These are phyloP conservation scores for Phytophthora sojae DNA, from an alignment of 352 stramenopile genomes.

Conservation along the genomic window DNA sequence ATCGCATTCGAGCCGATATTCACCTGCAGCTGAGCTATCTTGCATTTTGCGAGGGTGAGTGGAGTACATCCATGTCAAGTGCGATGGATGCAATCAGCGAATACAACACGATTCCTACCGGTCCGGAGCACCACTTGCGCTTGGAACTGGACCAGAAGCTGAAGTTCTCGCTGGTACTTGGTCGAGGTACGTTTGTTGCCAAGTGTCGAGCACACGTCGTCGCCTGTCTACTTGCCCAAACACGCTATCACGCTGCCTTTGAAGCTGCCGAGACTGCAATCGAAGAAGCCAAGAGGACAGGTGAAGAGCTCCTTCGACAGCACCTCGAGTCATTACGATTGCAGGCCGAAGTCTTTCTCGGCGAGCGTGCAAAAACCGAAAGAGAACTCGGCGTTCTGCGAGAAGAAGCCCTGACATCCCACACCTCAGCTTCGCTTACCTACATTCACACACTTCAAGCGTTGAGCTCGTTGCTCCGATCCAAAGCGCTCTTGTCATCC, in stretches of 20 bases:
- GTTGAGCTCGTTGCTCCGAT: constrained; percentile 44
- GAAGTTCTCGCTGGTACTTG: constrained; percentile 42
- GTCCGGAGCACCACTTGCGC: constrained; percentile 10
- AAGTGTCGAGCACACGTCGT: constrained; percentile 51
- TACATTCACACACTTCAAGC: constrained; percentile 55
- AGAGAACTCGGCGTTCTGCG: constrained; percentile 36
- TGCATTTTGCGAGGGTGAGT: constrained; percentile 45
- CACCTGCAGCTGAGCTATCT: constrained; percentile 51
- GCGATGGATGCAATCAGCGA: constrained; percentile 33
- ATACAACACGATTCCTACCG: constrained; percentile 16
- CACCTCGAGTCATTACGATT: constrained; percentile 52
- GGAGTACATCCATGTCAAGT: constrained; percentile 34
- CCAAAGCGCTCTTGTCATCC: constrained; percentile 37
- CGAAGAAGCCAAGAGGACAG: constrained; percentile 41
- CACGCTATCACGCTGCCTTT: constrained; percentile 40
- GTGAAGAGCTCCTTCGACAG: constrained; percentile 53
- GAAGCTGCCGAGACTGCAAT: constrained; percentile 40
- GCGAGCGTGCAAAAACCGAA: constrained; percentile 38
- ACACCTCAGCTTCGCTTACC: constrained; percentile 35
- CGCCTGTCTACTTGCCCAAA: constrained; percentile 47
- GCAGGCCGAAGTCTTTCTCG: constrained; percentile 51
- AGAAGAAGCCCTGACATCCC: constrained; percentile 23
- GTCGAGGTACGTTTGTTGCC: constrained; percentile 43
- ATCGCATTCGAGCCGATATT: constrained; percentile 41
- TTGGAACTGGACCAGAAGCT: constrained; percentile 50